Evolutionary conservation across 108 stramenopile genomes (phyloP).

Genomic region (Cyclotella atomus): DNA sequence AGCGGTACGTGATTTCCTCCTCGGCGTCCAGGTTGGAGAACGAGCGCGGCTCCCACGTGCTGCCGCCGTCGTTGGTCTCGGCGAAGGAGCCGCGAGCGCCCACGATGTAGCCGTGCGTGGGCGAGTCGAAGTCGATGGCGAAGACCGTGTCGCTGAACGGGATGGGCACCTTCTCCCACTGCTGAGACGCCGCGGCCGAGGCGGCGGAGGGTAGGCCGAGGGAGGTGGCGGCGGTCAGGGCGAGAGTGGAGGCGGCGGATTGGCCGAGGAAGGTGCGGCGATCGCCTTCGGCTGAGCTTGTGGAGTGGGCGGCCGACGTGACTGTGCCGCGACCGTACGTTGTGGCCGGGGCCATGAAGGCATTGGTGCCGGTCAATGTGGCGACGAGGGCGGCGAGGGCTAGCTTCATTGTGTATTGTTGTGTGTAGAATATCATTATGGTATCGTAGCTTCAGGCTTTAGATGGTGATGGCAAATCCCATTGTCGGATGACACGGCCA

Average conservation of each 20-base stretch:
- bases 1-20: constrained; percentile 94
- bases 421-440: not conserved
- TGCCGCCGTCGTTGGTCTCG: constrained; percentile 94
- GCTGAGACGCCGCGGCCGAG: constrained; percentile 63
- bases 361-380: constrained; percentile 11
- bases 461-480: not conserved
- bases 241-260: constrained; percentile 57
- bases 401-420: constrained; percentile 34
- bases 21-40: constrained; percentile 96
- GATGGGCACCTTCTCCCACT: constrained; percentile 81
- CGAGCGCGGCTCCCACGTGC: constrained; percentile 91
- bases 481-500: too few relatives aligned
- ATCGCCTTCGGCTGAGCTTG: constrained; percentile 55
- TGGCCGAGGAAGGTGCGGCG: constrained; percentile 78
- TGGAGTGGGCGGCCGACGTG: constrained; percentile 16
- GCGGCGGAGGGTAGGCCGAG: constrained; percentile 46
- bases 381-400: constrained; percentile 30
- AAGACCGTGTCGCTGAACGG: constrained; percentile 92
- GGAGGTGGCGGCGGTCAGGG: constrained; percentile 54
- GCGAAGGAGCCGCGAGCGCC: constrained; percentile 97
- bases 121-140: constrained; percentile 94
- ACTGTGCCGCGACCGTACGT: not conserved
- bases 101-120: constrained; percentile 95
- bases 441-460: not conserved
- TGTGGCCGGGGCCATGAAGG: constrained; percentile 15